Evolutionary conservation across 2,329 filamentous ascomycete genomes (phyloP), one percentile per base, ranked within the genome.

Genomic region (Leptographium procerum): DNA sequence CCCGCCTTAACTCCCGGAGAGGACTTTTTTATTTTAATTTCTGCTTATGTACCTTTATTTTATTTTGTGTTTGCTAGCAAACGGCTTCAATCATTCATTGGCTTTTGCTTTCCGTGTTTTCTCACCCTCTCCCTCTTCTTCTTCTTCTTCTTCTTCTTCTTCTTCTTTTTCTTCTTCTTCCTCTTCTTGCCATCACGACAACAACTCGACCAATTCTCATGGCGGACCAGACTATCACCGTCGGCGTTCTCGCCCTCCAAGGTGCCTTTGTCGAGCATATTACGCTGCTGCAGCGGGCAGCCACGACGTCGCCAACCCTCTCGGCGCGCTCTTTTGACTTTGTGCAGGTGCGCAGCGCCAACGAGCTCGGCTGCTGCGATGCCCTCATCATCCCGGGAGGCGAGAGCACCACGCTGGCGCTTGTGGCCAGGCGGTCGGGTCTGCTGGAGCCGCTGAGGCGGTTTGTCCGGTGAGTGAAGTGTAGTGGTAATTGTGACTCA

Each of bases 211-310:
- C 26, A 43, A 43, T 43, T 19, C 13, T 1, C 6, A 29, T 31
- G 47, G 26, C 53, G 8, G 5, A 13, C 13, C 69, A 70, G 66
- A 62, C 65, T 24, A 66, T 82, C 60, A 81, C 77, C 2, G 72
- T 86, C 40, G 84, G 83, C 52, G 82, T 86, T 28, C 73, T 87
- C 56, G 82, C 94, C 64, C 82, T 99, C 22, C 94, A 99, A 73
- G 94, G 94, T 66, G 92, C 91, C 59, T 96, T 97, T 71, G 80
- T 84, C 66, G 92, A 99, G 71, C 92, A 99, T 75, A 70, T 96
- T 59, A 78, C 83, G 63, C 81, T 95, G 43, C 78, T 97, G 43
- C 80, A 81, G 64, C 79, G 81, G 62, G 91, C 91, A 7, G 81
- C 84, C 2, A 22, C 10, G 1, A n/a, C 71, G 73, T 26, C 69